Percentiles rank a stretch among this genome's conserved stretches.
These are phyloP conservation scores for Pichia kluyveri DNA, from an alignment of 805 yeast species.

Conservation along the genomic window DNA sequence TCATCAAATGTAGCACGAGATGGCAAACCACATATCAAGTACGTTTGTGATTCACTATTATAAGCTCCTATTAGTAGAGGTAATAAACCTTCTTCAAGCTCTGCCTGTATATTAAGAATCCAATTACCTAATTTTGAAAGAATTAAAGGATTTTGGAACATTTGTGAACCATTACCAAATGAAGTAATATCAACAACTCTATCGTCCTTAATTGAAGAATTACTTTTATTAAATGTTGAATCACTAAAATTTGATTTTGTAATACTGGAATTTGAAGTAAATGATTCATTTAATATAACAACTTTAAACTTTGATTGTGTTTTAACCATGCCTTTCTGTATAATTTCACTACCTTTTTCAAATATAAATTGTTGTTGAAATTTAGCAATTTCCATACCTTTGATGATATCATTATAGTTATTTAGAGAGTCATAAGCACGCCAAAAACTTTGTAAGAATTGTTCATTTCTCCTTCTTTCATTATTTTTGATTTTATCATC, in stretches of 20 bases:
- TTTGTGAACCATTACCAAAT: conserved; percentile 53
- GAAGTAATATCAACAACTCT: conserved; percentile 25
- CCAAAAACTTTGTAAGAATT: conserved; percentile 40
- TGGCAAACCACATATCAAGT: conserved; percentile 81
- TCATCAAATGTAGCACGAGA: conserved; percentile 55
- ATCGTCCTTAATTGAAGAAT: conserved; percentile 14
- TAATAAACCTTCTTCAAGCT: conserved; percentile 53
- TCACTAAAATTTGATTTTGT: conserved; percentile 10
- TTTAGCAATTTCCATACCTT: conserved; percentile 83
- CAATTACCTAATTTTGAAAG: conserved; percentile 79
- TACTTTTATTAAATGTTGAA: conserved; percentile 8
- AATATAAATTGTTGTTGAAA: conserved; percentile 74
- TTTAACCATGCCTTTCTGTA: conserved; percentile 74
- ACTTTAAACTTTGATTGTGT: conserved; percentile 73
- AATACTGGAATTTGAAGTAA: conserved; percentile 16
- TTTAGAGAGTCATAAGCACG: conserved; percentile 47
- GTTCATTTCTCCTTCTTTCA: conserved; percentile 18
- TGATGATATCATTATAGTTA: conserved; percentile 41
- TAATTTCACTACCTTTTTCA: conserved; percentile 78
- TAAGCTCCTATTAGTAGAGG: conserved; percentile 85
- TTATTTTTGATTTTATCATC: conserved; percentile 11
- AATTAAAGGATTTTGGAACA: conserved; percentile 82
- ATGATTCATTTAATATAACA: conserved; percentile 76
- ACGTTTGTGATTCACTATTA: conserved; percentile 65
- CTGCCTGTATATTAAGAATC: conserved; percentile 85